Percentiles rank a stretch among this genome's conserved stretches.
phyloP scores from a whole-genome alignment of 1,139 yeast genomes.

The Hyphopichia pseudoburtonii region DNA sequence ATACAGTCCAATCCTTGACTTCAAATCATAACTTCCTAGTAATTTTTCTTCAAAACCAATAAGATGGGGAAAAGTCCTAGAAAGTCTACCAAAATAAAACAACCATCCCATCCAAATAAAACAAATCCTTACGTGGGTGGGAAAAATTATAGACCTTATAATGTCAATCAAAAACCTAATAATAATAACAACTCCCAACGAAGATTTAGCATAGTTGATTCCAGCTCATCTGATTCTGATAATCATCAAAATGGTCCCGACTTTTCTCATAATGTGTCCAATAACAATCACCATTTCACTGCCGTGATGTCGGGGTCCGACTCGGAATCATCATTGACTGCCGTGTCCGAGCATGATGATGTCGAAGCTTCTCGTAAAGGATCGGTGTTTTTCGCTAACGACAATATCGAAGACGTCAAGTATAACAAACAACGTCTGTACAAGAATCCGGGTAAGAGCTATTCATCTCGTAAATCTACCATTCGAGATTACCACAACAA shows the following conservation, averaged over 20 bases:
- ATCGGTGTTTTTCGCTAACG: conserved; percentile 8
- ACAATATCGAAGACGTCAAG: conserved; percentile 8
- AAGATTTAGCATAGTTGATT: conserved; percentile 45
- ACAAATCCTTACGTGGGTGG: conserved; percentile 23
- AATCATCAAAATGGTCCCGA: conserved; percentile 15
- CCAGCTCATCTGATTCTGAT: conserved; percentile 33
- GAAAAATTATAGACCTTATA: conserved; percentile 31
- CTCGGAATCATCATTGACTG: conserved; percentile 41
- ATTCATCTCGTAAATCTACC: conserved; percentile 18
- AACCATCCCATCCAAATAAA: conserved; percentile 1
- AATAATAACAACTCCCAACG: conserved; percentile 17
- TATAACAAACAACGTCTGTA: conserved; percentile 12
- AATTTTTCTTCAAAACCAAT: no score
- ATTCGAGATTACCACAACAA: conserved; percentile 27
- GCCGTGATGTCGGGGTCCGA: conserved; percentile 16
- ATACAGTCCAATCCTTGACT: no score
- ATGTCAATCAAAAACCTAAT: conserved; percentile 6
- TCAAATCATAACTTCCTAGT: no score
- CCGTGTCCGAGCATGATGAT: conserved; percentile 37
- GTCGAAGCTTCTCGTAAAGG: conserved; percentile 15
- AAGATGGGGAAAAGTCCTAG: conserved; percentile 36
- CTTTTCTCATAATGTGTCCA: conserved; percentile 11
- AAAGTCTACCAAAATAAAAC: conserved; percentile 12
- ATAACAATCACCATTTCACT: conserved; percentile 3
- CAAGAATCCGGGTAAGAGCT: no score